phyloP scores from a whole-genome alignment of 108 stramenopile genomes.

The Skeletonema potamos region DNA sequence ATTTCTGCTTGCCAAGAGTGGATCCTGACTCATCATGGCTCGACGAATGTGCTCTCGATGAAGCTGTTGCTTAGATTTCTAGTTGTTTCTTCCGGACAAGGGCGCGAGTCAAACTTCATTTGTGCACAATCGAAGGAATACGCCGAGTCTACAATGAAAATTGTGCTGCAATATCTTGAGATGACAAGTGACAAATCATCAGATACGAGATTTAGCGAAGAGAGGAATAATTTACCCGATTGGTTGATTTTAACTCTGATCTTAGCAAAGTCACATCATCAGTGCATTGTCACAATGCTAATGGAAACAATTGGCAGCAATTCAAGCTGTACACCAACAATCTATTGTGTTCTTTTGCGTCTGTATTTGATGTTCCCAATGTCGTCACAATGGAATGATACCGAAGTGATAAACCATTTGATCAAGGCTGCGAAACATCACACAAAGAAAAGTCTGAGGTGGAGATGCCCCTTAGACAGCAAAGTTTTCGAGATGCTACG shows the following conservation, averaged over 20 bases:
- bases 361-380: constrained; percentile 57
- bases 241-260: constrained; percentile 48
- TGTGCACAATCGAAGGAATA: background rate
- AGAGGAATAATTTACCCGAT: constrained; percentile 45
- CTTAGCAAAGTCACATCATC: constrained; percentile 34
- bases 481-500: constrained; percentile 47
- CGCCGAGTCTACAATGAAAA: background rate
- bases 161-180: background rate
- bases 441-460: constrained; percentile 33
- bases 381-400: constrained; percentile 43
- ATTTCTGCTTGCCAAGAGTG: constrained; percentile 49
- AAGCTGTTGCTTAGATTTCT: constrained; percentile 42
- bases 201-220: background rate
- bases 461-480: constrained; percentile 60
- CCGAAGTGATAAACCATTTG: constrained; percentile 44
- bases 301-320: constrained; percentile 28
- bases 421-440: constrained; percentile 44
- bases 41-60: constrained; percentile 18
- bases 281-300: constrained; percentile 36
- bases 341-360: constrained; percentile 42
- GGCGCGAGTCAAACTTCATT: background rate
- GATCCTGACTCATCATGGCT: constrained; percentile 32
- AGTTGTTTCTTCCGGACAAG: constrained; percentile 34
- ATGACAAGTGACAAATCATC: background rate
- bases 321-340: background rate